A percentile compares a stretch with the other conserved stretches of the same genome.
These are phyloP conservation scores for Phytophthora melonis DNA, from an alignment of 352 stramenopile species.

Conservation along the genomic window DNA sequence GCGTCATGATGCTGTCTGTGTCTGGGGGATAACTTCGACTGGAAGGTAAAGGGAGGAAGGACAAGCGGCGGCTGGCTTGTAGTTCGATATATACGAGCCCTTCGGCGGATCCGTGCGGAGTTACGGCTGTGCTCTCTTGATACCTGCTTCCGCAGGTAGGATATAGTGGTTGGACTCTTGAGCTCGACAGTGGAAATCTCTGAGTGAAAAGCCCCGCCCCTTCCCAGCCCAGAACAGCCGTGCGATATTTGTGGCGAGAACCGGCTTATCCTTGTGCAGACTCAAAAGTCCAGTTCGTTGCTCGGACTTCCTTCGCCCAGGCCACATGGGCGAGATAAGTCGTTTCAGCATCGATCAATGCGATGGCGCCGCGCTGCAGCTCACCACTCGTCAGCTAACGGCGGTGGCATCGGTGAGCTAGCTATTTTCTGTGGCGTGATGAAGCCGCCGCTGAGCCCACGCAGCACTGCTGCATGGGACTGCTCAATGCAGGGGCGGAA, in stretches of 20 bases:
- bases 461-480: neutral
- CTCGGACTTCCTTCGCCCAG: neutral
- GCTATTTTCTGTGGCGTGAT: neutral
- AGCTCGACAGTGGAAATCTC: slow-evolving; percentile 12
- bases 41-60: slow-evolving; percentile 17
- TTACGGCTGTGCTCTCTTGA: slow-evolving; percentile 2
- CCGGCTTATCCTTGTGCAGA: neutral
- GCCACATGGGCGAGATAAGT: slow-evolving; percentile 1
- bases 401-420: neutral
- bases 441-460: neutral
- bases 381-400: neutral
- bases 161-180: neutral
- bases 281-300: neutral
- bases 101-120: slow-evolving; percentile 36
- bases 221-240: slow-evolving; percentile 14
- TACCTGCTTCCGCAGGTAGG: slow-evolving; percentile 45
- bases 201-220: slow-evolving; percentile 24
- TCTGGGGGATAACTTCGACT: slow-evolving; percentile 28
- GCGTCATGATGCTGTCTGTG: slow-evolving; percentile 45
- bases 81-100: slow-evolving; percentile 23
- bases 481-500: slow-evolving; percentile 11
- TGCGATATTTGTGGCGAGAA: neutral
- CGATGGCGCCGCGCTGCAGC: neutral
- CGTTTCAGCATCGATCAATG: neutral
- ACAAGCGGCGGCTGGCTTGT: slow-evolving; percentile 32